Conservation (phyloP, 768 basidiomycete species). For the Terana coerulea region DNA sequence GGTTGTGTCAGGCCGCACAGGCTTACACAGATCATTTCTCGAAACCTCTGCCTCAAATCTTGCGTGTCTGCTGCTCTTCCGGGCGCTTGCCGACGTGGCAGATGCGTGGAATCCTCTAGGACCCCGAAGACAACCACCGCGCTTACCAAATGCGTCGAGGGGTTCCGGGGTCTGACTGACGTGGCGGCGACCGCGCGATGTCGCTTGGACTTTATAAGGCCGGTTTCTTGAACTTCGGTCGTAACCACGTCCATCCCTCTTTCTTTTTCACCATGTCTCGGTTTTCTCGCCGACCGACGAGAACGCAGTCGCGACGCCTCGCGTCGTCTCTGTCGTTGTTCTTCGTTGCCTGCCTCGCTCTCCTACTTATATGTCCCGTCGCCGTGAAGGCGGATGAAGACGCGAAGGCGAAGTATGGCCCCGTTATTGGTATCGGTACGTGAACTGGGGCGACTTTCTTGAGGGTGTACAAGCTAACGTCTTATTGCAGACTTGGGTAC, state of each 20-base stretch:
- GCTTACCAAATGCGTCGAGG: background rate
- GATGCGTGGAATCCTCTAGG: too few relatives aligned
- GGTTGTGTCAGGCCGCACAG: background rate
- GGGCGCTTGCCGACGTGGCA: constrained; percentile 3
- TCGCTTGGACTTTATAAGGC: constrained; percentile 1
- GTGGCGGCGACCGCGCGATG: constrained; percentile 5
- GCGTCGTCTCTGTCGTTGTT: constrained; percentile 57
- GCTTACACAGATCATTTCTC: background rate
- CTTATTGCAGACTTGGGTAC: constrained; percentile 76
- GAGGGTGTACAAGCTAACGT: constrained; percentile 5
- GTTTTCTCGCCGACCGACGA: constrained; percentile 42
- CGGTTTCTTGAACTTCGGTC: background rate
- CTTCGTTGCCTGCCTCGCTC: constrained; percentile 49
- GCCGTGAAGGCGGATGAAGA: constrained; percentile 56
- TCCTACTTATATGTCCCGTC: constrained; percentile 68
- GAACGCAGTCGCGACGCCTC: constrained; percentile 52
- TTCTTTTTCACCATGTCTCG: constrained; percentile 12
- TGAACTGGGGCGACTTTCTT: too few relatives aligned
- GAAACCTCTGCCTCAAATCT: background rate
- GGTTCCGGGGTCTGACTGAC: constrained; percentile 15
- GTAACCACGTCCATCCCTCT: background rate
- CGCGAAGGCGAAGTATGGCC: constrained; percentile 70
- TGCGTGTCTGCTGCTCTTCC: background rate
- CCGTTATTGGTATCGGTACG: constrained; percentile 90
- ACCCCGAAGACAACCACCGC: constrained; percentile 1